Percentiles rank a stretch among this genome's conserved stretches.
phyloP scores from a whole-genome alignment of 2,329 filamentous ascomycete species.

The Penicillium sp. region DNA sequence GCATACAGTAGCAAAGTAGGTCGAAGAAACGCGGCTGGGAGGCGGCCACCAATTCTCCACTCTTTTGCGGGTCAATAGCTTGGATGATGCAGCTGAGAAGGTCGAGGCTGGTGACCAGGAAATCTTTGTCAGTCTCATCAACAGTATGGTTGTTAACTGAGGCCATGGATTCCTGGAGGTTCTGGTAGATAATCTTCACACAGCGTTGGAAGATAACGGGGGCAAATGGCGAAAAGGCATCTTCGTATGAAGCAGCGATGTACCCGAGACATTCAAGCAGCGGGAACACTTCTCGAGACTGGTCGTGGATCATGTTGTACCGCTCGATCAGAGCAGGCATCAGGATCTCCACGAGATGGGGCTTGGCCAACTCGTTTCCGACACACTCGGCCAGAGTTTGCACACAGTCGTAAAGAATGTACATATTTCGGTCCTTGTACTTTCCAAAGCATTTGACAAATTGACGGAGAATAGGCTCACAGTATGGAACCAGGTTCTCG shows the following conservation, averaged over 20 bases:
- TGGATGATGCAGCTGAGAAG: conserved; percentile 92
- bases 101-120: conserved; percentile 91
- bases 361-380: conserved; percentile 75
- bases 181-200: conserved; percentile 86
- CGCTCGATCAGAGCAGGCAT: conserved; percentile 91
- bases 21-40: conserved; percentile 87
- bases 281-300: conserved; percentile 91
- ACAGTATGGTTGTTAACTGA: conserved; percentile 66
- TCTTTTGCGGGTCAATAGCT: conserved; percentile 72
- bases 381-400: conserved; percentile 94
- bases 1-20: conserved; percentile 86
- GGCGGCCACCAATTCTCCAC: conserved; percentile 71
- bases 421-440: conserved; percentile 99
- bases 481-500: conserved; percentile 77
- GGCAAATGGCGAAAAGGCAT: conserved; percentile 81
- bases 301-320: conserved; percentile 83
- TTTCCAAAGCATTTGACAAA: conserved; percentile 88
- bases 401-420: conserved; percentile 96
- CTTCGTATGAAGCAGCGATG: conserved; percentile 80
- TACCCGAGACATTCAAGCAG: conserved; percentile 96
- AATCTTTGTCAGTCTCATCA: conserved; percentile 92
- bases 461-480: conserved; percentile 84
- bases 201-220: conserved; percentile 84
- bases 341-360: conserved; percentile 76
- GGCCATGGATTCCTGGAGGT: conserved; percentile 76